Conservation (phyloP, 768 basidiomycete species). For the Tylopilus felleus region DNA sequence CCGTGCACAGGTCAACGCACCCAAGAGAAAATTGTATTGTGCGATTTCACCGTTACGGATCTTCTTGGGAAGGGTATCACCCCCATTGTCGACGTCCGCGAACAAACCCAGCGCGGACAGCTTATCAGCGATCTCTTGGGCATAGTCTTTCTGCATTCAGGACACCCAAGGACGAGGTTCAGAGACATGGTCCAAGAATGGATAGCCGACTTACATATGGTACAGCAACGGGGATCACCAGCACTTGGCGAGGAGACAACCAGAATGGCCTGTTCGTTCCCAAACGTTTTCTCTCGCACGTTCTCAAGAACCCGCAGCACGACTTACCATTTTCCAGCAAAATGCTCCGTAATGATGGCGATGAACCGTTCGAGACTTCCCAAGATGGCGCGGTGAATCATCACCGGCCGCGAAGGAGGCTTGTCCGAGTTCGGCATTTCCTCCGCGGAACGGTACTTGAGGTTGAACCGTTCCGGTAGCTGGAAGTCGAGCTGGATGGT, state of each 20-base stretch:
- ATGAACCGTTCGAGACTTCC: slow-evolving; percentile 95
- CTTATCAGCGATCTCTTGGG: slow-evolving; percentile 69
- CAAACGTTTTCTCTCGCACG: neutral
- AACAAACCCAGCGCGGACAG: slow-evolving; percentile 72
- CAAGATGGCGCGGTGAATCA: slow-evolving; percentile 96
- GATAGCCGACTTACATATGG: slow-evolving; percentile 64
- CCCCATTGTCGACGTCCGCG: slow-evolving; percentile 89
- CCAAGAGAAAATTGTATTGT: slow-evolving; percentile 97
- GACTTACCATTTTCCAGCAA: slow-evolving; percentile 91
- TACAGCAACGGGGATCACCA: slow-evolving; percentile 90
- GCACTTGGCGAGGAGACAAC: slow-evolving; percentile 93
- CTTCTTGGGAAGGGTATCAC: slow-evolving; percentile 94
- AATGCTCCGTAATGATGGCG: slow-evolving; percentile 95
- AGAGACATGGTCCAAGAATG: neutral
- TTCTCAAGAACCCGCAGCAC: neutral
- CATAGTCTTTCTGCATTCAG: slow-evolving; percentile 76
- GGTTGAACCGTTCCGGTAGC: slow-evolving; percentile 92
- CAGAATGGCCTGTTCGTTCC: slow-evolving; percentile 81
- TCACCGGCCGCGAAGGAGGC: slow-evolving; percentile 78
- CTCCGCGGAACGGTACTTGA: slow-evolving; percentile 82
- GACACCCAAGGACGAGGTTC: slow-evolving; percentile 2
- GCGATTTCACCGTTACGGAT: slow-evolving; percentile 96
- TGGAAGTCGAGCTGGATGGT: slow-evolving; percentile 99
- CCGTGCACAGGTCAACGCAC: slow-evolving; percentile 42
- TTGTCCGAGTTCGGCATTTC: slow-evolving; percentile 49